Percentiles rank a stretch among this genome's conserved stretches.
phyloP scores from a whole-genome alignment of 208 protist species.

The Crithidia thermophila region DNA sequence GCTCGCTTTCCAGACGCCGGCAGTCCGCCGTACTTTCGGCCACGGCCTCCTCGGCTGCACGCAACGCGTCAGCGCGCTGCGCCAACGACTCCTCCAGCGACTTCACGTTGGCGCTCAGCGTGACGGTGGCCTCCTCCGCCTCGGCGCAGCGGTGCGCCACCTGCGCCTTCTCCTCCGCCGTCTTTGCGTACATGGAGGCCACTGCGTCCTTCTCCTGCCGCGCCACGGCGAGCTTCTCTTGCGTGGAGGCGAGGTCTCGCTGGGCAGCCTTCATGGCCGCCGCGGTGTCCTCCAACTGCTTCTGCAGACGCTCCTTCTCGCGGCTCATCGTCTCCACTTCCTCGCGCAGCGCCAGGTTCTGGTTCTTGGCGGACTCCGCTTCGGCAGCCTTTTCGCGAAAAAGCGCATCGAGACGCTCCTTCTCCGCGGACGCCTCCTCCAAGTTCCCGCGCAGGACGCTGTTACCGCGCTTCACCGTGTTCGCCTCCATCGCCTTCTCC shows the following conservation, averaged over 20 bases:
- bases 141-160: constrained; percentile 10
- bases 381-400: background rate
- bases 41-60: background rate
- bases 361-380: background rate
- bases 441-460: background rate
- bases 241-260: too few relatives aligned
- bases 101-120: constrained; percentile 5
- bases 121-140: background rate
- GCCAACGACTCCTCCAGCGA: constrained; percentile 5
- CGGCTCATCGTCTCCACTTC: background rate
- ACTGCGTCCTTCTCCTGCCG: constrained; percentile 3
- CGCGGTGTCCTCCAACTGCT: constrained; percentile 10
- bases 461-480: background rate
- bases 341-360: background rate
- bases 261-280: background rate
- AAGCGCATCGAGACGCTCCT: background rate
- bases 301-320: constrained; percentile 11
- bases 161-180: constrained; percentile 3
- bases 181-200: background rate
- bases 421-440: constrained; percentile 5
- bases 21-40: background rate
- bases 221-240: constrained; percentile 1
- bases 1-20: background rate
- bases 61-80: background rate
- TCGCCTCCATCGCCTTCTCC: background rate